phyloP scores from a whole-genome alignment of 495 filamentous ascomycete species.

The Podospora appendiculata region DNA sequence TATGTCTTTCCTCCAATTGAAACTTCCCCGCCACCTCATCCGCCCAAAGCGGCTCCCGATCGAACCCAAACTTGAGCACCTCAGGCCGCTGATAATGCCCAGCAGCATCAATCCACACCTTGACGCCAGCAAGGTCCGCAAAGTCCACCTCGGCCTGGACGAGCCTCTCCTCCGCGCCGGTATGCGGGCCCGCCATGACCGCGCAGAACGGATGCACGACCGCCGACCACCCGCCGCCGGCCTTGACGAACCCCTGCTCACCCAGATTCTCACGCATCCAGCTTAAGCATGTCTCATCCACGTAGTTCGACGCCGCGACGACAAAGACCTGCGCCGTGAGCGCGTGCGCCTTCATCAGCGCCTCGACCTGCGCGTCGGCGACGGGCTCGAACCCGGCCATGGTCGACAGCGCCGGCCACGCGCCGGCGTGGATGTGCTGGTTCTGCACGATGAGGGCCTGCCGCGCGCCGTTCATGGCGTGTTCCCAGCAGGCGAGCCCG shows the following conservation, averaged over 20 bases:
- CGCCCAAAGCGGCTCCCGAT: conserved; percentile 24
- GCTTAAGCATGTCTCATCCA: conserved; percentile 29
- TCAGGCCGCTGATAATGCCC: conserved; percentile 36
- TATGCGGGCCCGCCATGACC: conserved; percentile 27
- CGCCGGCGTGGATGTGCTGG: conserved; percentile 32
- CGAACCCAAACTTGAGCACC: conserved; percentile 25
- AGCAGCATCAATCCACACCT: conserved; percentile 31
- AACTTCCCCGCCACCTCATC: conserved; percentile 21
- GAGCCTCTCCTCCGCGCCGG: conserved; percentile 23
- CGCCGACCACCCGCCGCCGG: conserved; percentile 31
- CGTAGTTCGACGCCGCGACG: conserved; percentile 29
- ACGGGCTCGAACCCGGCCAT: conserved; percentile 27
- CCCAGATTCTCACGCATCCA: conserved; percentile 37
- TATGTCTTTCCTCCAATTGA: too few relatives aligned
- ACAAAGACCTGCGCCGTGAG: conserved; percentile 35
- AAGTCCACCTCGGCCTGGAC: conserved; percentile 32
- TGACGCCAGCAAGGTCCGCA: conserved; percentile 25
- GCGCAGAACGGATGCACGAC: conserved; percentile 31
- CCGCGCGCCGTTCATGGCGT: conserved; percentile 37
- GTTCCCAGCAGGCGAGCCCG: conserved; percentile 42
- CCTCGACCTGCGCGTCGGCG: conserved; percentile 34
- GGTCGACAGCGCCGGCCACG: conserved; percentile 33
- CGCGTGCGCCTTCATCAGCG: conserved; percentile 36
- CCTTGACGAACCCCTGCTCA: conserved; percentile 30
- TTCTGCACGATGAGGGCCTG: conserved; percentile 32